phyloP scores from a whole-genome alignment of 2,329 filamentous ascomycete genomes.

The Fusarium nodosum region DNA sequence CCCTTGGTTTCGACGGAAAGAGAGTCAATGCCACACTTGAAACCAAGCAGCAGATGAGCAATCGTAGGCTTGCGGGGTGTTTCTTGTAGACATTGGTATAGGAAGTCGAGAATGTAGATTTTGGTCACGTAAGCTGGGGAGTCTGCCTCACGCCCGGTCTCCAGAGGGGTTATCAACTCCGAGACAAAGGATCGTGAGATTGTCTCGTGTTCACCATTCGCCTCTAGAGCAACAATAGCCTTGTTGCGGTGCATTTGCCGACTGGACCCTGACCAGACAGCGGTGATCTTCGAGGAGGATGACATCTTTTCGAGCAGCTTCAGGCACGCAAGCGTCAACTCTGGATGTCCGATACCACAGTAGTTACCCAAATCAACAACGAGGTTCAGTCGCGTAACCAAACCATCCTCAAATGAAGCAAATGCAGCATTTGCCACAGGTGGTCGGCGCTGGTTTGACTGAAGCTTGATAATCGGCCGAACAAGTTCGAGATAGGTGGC shows the following conservation, averaged over 20 bases:
- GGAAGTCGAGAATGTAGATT: slow-evolving; percentile 84
- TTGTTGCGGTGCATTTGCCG: slow-evolving; percentile 80
- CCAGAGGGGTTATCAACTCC: slow-evolving; percentile 77
- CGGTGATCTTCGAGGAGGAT: slow-evolving; percentile 83
- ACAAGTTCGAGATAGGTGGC: slow-evolving; percentile 93
- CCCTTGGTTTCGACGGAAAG: slow-evolving; percentile 77
- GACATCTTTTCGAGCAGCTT: slow-evolving; percentile 88
- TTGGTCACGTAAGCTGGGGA: slow-evolving; percentile 85
- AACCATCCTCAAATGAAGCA: slow-evolving; percentile 91
- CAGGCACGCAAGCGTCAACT: slow-evolving; percentile 83
- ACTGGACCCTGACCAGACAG: slow-evolving; percentile 72
- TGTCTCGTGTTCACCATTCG: slow-evolving; percentile 82
- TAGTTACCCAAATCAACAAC: slow-evolving; percentile 88
- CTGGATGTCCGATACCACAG: slow-evolving; percentile 85
- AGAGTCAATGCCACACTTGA: slow-evolving; percentile 79
- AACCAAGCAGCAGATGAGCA: slow-evolving; percentile 91
- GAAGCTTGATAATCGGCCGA: slow-evolving; percentile 79
- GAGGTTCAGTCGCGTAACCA: slow-evolving; percentile 83
- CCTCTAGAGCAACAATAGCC: slow-evolving; percentile 88
- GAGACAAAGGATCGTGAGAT: slow-evolving; percentile 80
- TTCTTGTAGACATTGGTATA: slow-evolving; percentile 82
- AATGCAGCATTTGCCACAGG: slow-evolving; percentile 78
- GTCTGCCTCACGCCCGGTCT: slow-evolving; percentile 77
- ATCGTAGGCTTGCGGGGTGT: slow-evolving; percentile 85
- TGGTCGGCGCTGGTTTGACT: slow-evolving; percentile 69